phyloP scores from a whole-genome alignment of 352 stramenopile genomes.

The Aphanomyces astaci region DNA sequence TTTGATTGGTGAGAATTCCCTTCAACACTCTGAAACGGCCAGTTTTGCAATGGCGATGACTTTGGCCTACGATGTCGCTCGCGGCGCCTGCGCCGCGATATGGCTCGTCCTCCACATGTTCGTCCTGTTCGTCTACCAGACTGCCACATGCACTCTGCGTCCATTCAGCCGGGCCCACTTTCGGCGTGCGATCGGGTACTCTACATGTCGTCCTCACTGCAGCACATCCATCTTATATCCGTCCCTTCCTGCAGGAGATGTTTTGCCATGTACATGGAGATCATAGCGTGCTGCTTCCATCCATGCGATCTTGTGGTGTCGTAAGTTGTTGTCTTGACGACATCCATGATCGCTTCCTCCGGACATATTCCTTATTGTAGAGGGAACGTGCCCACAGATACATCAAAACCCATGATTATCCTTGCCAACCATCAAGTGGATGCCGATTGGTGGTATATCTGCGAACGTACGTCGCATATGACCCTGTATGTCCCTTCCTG shows the following conservation, averaged over 20 bases:
- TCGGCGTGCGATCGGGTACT: conserved; percentile 3
- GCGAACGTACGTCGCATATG: conserved; percentile 14
- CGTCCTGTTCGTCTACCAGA: conserved; percentile 8
- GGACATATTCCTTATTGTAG: too few species aligned
- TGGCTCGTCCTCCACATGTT: conserved; percentile 10
- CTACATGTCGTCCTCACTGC: too few species aligned
- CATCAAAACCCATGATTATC: conserved; percentile 36
- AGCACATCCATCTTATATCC: neutral
- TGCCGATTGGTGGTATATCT: conserved; percentile 49
- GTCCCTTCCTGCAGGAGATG: neutral
- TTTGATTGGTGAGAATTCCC: neutral
- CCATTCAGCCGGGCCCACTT: neutral
- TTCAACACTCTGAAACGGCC: neutral
- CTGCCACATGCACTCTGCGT: neutral
- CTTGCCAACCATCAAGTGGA: conserved; percentile 45
- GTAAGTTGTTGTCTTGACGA: neutral
- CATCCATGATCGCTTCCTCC: neutral
- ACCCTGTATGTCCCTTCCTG: too few species aligned
- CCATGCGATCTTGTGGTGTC: neutral
- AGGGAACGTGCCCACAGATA: conserved; percentile 42
- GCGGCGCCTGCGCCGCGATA: neutral
- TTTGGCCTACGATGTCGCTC: neutral
- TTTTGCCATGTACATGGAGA: conserved; percentile 7
- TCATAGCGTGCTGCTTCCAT: neutral
- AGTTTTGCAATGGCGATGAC: neutral